These are phyloP conservation scores for Rhododendron griersonianum DNA, from an alignment of 148 eudicot genomes.

Conservation along the genomic window DNA sequence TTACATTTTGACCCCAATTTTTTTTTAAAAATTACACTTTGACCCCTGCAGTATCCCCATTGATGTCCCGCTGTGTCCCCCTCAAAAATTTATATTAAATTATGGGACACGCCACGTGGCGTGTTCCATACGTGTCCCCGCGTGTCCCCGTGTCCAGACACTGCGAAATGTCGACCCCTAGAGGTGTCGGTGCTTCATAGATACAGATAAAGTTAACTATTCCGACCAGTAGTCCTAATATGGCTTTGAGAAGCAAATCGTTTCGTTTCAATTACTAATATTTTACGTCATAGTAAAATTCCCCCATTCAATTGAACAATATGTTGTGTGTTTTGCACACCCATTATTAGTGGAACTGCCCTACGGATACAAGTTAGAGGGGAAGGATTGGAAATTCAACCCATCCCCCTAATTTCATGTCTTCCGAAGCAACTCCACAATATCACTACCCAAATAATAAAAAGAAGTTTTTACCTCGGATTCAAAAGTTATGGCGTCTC, in stretches of 20 bases:
- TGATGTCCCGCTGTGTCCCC: too few relatives aligned
- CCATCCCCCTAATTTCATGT: neutral
- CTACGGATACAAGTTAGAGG: neutral
- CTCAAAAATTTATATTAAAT: too few relatives aligned
- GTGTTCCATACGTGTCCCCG: too few relatives aligned
- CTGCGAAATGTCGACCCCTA: too few relatives aligned
- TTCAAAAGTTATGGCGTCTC: constrained; percentile 87
- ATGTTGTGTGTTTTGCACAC: neutral
- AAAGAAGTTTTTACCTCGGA: constrained; percentile 47
- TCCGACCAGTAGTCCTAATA: neutral
- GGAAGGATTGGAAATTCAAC: neutral
- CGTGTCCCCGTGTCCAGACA: too few relatives aligned
- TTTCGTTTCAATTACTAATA: neutral
- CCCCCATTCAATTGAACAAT: neutral
- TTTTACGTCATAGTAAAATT: neutral
- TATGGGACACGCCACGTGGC: too few relatives aligned
- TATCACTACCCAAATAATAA: neutral
- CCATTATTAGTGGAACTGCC: neutral
- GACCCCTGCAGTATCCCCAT: too few relatives aligned
- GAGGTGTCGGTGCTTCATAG: neutral
- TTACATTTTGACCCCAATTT: too few relatives aligned
- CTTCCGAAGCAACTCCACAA: neutral
- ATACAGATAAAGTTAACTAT: neutral
- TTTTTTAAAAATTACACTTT: too few relatives aligned
- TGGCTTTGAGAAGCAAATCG: neutral